These are phyloP conservation scores for Exophiala mesophila DNA, from an alignment of 2,329 filamentous ascomycete genomes.

Conservation along the genomic window DNA sequence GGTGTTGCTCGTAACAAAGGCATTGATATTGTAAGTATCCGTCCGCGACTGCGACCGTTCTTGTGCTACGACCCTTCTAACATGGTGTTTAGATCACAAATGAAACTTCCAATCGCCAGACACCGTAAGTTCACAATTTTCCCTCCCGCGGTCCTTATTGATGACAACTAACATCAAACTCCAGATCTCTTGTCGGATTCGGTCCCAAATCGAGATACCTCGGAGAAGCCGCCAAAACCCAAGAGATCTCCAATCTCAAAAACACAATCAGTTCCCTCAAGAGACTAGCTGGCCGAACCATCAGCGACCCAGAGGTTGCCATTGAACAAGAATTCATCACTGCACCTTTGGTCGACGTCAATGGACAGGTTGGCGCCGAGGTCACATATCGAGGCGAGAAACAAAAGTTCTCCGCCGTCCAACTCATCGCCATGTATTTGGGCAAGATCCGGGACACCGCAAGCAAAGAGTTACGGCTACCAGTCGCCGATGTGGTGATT, in stretches of 20 bases:
- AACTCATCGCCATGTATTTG: slow-evolving; percentile 91
- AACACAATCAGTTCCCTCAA: slow-evolving; percentile 94
- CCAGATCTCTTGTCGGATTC: slow-evolving; percentile 87
- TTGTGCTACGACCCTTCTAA: slow-evolving; percentile 16
- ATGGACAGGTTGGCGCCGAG: slow-evolving; percentile 92
- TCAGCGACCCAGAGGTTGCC: slow-evolving; percentile 86
- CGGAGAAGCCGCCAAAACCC: slow-evolving; percentile 93
- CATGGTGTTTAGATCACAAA: slow-evolving; percentile 99
- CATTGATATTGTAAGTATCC: slow-evolving; percentile 87
- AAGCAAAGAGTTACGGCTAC: slow-evolving; percentile 78
- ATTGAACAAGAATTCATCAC: slow-evolving; percentile 90
- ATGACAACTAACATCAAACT: slow-evolving; percentile 6
- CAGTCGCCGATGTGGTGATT: slow-evolving; percentile 88
- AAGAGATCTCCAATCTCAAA: slow-evolving; percentile 99
- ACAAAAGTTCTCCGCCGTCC: slow-evolving; percentile 88
- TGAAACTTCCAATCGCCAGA: slow-evolving; percentile 97
- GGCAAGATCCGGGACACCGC: slow-evolving; percentile 91
- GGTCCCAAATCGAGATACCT: slow-evolving; percentile 90
- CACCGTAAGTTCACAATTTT: slow-evolving; percentile 68
- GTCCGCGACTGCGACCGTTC: background rate
- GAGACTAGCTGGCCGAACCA: slow-evolving; percentile 79
- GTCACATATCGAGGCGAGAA: slow-evolving; percentile 91
- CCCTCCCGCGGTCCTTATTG: slow-evolving; percentile 2
- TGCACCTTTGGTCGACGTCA: slow-evolving; percentile 77
- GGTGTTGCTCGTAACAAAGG: slow-evolving; percentile 97